Conservation (phyloP, 1,139 yeast genomes). For the Eremothecium coryli region DNA sequence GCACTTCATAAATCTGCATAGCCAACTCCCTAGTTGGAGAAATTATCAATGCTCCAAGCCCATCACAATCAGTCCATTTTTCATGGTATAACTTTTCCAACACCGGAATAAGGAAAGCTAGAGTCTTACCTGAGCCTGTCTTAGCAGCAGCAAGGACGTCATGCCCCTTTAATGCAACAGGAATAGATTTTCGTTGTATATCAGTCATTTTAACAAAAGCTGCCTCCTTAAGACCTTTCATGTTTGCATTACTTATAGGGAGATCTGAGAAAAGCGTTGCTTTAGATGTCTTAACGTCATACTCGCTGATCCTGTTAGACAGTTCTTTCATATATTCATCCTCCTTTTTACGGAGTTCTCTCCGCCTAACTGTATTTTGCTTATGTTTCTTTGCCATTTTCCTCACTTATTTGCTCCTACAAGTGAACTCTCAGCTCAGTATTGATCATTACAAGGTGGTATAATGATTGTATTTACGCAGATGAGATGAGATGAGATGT, state of each 20-base stretch:
- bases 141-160: conserved; percentile 90
- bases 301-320: conserved; percentile 41
- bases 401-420: not conserved
- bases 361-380: conserved; percentile 35
- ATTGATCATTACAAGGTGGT: not conserved
- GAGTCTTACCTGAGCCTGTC: conserved; percentile 94
- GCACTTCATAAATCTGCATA: conserved; percentile 84
- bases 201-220: conserved; percentile 73
- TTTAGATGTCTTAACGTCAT: conserved; percentile 35
- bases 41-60: conserved; percentile 83
- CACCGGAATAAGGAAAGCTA: conserved; percentile 83
- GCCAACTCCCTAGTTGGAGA: conserved; percentile 95
- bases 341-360: conserved; percentile 35
- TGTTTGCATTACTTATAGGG: conserved; percentile 60
- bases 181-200: conserved; percentile 74
- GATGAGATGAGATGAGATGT: conserved; percentile 20
- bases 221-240: conserved; percentile 64
- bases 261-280: conserved; percentile 51
- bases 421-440: not conserved
- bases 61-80: conserved; percentile 81
- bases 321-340: conserved; percentile 39
- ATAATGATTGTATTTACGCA: conserved; percentile 3
- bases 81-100: conserved; percentile 63
- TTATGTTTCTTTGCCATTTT: conserved; percentile 37
- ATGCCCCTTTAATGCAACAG: conserved; percentile 65